phyloP scores from a whole-genome alignment of 306 rosid genomes.

The Fragaria ananassa region DNA sequence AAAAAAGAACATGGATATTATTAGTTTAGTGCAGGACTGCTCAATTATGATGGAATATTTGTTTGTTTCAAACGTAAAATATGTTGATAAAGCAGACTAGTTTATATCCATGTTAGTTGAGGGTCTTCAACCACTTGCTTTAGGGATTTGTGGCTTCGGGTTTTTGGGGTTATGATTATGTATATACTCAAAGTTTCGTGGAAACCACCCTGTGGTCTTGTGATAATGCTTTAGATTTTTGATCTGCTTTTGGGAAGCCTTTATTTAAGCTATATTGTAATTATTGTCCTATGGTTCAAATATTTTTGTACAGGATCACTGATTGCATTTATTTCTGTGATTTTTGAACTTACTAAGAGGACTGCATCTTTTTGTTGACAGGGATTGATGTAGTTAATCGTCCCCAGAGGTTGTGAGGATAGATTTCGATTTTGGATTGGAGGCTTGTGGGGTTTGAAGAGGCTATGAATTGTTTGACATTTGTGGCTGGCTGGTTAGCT shows the following conservation, averaged over 20 bases:
- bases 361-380: constrained; percentile 28
- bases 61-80: not conserved
- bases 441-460: constrained; percentile 19
- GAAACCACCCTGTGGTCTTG: not conserved
- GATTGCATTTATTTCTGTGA: not conserved
- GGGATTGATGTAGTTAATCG: constrained; percentile 37
- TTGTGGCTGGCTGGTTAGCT: constrained; percentile 23
- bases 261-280: not conserved
- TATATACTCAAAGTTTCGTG: not conserved
- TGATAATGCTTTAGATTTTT: not conserved
- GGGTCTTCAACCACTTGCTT: not conserved
- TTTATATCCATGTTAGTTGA: not conserved
- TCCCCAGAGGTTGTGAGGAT: constrained; percentile 22
- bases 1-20: not conserved
- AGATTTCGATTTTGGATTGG: constrained; percentile 21
- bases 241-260: not conserved
- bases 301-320: not conserved
- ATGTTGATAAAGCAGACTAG: not conserved
- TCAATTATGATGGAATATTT: not conserved
- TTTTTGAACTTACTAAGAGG: constrained; percentile 14
- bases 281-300: not conserved
- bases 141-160: not conserved
- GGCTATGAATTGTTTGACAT: constrained; percentile 24
- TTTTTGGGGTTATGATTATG: not conserved
- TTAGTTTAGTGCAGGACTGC: not conserved